Base-by-base conservation (phyloP, 2,329 filamentous ascomycete genomes). In the Penicillium sp. region DNA sequence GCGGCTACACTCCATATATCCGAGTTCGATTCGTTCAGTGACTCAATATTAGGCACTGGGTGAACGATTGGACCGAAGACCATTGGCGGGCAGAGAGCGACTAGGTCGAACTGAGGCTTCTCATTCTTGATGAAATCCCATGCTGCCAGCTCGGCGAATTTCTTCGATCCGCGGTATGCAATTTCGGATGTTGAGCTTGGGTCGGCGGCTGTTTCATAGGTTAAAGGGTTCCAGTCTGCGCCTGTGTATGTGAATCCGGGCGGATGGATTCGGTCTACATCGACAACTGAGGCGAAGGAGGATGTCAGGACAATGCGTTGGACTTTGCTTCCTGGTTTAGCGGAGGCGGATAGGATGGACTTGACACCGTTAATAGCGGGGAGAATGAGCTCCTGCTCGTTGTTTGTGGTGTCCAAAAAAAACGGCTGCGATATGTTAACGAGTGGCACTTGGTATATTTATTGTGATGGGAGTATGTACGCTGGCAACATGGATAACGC, bases 331-430 rank as follows among this genome's bases (percentile, higher is more conserved):
- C 57, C 59, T 39, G 60, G 56, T n/a, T 62, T 55, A 4, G 64
- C 57, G 11, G 64, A 65, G 4, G 73, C 71, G 3, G 71, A 68
- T 9, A 82, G 64, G 19, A 82, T 71, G 0, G 77, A 73, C 4
- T 68, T 71, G 2, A 80, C 76, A 2, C 80, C 79, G 42, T 79
- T 77, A 29, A 82, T 78, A 1, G 79, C 79, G 0, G 80, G 80
- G 4, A 72, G 54, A 3, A 82, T 70, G 0, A 82, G 68, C 49
- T 69, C 67, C 37, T 77, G 72, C 55, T 81, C 78, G 54, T 79
- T 80, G 58, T 81, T 67, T 16, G 65, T 74, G 2, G 74, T 75
- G 45, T 76, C 64, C 55, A 79, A 80, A 2, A 73, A 78, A 53
- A 79, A 77, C 1, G 78, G 78, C 77, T 78, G 27, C 21, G n/a